Base-by-base conservation (phyloP, 31 red algal species). In the Asparagopsis taxiformis region DNA sequence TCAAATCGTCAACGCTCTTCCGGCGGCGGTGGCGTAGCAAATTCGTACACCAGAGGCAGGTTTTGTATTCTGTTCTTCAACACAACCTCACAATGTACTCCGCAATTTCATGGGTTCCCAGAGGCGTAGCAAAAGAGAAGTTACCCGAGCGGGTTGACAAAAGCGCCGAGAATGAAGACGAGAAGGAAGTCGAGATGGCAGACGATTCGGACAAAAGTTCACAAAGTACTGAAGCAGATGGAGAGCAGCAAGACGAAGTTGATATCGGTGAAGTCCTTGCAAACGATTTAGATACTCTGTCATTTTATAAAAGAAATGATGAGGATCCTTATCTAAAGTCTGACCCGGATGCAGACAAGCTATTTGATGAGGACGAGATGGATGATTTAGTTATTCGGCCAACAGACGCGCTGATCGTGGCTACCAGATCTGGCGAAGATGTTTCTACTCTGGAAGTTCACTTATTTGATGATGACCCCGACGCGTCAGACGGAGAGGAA, bases 311-410 rank as follows among this genome's bases (percentile, higher is more conserved):
- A 20, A 62, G 51, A 37, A 86, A 87, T 59, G 70, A 80, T 48
- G 49, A 89, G 23, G 93, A 97, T 46, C 86, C 93, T 10, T 56
- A 85, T 44, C 72, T 92, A 0, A 57, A 61, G 2, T 51, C 62
- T 26, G 80, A 85, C 49, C 59, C 82, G 25, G 57, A 85, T 23
- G 79, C 79, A 1, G 65, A 77, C 51, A 51, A 75, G 5, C 19
- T 78, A 16, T 89, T 87, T 28, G 94, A 98, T 48, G 94, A 98
- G 35, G 90, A 90, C 7, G 94, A 98, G 68, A 38, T 89, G 44
- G 89, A 89, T n/a, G 94, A 98, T 50, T 62, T 98, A 30, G 46
- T 67, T 52, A 73, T 90, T 57, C 69, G 74, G 21, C 75, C 80
- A 16, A 93, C 89, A 37, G 94, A 98, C 39, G 65, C 90, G 11